Percentiles rank a stretch among this genome's conserved stretches.
These are phyloP conservation scores for Hypoxylon fragiforme DNA, from an alignment of 495 filamentous ascomycete species.

Conservation along the genomic window DNA sequence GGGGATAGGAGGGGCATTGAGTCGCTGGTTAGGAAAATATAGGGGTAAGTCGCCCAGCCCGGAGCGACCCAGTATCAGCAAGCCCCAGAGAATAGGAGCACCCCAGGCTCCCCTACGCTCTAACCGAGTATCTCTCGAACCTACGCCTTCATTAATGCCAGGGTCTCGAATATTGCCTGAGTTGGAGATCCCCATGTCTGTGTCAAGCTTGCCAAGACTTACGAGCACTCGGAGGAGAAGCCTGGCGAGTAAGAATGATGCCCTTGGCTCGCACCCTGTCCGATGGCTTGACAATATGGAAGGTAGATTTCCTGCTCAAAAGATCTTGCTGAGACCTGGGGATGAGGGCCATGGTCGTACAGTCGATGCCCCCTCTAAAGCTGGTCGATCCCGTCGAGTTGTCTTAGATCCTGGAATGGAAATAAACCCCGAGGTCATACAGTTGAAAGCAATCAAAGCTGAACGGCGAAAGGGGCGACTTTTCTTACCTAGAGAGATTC, in stretches of 20 bases:
- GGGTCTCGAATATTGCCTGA: background rate
- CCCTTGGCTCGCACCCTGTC: conserved; percentile 16
- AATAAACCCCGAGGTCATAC: no score
- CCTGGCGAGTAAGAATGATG: conserved; percentile 10
- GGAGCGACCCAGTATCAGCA: conserved; percentile 11
- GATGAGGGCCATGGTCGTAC: background rate
- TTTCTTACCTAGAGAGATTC: background rate
- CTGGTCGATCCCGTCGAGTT: background rate
- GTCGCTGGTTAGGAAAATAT: conserved; percentile 17
- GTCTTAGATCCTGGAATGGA: background rate
- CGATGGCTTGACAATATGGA: background rate
- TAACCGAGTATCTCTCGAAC: background rate
- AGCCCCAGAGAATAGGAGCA: background rate
- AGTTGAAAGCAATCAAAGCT: conserved; percentile 2
- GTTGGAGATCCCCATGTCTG: background rate
- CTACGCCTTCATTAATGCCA: background rate
- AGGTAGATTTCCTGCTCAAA: background rate
- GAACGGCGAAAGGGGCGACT: conserved; percentile 23
- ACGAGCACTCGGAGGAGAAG: background rate
- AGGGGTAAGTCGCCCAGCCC: background rate
- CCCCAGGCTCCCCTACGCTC: background rate
- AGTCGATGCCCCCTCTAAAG: background rate
- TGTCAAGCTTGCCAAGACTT: background rate
- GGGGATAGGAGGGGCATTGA: conserved; percentile 5
- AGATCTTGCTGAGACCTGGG: background rate